Conservation (phyloP, 495 filamentous ascomycete species). For the Daldinia bambusicola region DNA sequence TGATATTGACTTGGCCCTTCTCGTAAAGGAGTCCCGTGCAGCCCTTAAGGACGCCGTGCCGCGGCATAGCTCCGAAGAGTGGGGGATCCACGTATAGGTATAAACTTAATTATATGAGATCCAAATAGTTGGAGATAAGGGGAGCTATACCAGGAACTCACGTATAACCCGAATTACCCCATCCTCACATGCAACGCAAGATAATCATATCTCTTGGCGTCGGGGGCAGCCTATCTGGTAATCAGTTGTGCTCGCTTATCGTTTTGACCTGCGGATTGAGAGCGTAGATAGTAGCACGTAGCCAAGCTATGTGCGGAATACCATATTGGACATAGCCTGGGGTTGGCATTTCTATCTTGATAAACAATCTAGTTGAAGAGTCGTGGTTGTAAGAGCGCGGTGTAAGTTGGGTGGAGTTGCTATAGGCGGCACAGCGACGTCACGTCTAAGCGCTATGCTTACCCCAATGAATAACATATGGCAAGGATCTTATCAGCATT, state of each 20-base stretch:
- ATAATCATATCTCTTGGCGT: conserved; percentile 14
- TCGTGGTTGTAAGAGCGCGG: background rate
- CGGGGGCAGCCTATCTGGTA: conserved; percentile 23
- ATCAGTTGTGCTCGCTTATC: background rate
- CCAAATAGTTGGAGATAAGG: conserved; percentile 33
- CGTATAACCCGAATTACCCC: conserved; percentile 5
- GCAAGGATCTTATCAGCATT: conserved; percentile 41
- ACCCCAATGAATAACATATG: conserved; percentile 8
- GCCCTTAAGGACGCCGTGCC: conserved; percentile 1
- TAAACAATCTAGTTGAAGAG: background rate
- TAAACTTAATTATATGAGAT: conserved; percentile 3
- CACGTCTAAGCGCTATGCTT: conserved; percentile 1
- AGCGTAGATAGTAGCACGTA: background rate
- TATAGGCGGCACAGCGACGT: conserved; percentile 7
- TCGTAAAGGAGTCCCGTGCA: background rate
- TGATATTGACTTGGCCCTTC: conserved; percentile 2
- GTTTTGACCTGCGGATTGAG: background rate
- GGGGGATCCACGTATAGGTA: conserved; percentile 13
- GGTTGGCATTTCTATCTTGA: background rate
- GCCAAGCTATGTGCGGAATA: background rate
- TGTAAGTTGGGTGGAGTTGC: background rate
- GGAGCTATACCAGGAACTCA: conserved; percentile 17
- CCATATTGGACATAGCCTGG: background rate
- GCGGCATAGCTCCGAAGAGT: conserved; percentile 10
- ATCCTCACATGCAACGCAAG: conserved; percentile 21